phyloP scores from a whole-genome alignment of 129 eudicot species.

The Helianthus tuberosus region DNA sequence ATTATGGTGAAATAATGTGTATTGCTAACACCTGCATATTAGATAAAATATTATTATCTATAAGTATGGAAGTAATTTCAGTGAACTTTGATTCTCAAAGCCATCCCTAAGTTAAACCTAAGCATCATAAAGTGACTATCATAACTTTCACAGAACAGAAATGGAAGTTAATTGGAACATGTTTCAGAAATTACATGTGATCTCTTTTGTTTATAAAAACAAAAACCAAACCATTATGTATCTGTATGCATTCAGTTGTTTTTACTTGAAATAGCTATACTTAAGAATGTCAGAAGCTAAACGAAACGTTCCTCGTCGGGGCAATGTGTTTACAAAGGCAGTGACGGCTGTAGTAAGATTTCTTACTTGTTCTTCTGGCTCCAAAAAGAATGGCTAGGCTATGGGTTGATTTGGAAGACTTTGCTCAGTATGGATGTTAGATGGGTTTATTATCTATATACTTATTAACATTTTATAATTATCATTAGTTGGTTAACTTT shows the following conservation, averaged over 20 bases:
- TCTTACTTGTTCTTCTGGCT: neutral
- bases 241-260: neutral
- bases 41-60: neutral
- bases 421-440: no score
- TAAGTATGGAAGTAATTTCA: neutral
- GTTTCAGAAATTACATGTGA: neutral
- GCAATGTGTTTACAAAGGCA: neutral
- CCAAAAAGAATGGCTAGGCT: neutral
- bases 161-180: neutral
- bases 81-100: neutral
- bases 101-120: neutral
- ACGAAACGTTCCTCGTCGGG: neutral
- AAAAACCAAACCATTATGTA: neutral
- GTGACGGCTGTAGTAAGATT: neutral
- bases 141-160: neutral
- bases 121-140: neutral
- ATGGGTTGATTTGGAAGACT: no score
- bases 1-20: neutral
- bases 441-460: no score
- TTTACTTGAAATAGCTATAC: neutral
- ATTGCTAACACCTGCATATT: no score
- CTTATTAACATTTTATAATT: no score
- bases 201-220: neutral
- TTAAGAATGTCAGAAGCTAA: neutral
- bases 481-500: no score